Conservation (phyloP, 2,329 filamentous ascomycete genomes). For the Beauveria scarabaeidicola region DNA sequence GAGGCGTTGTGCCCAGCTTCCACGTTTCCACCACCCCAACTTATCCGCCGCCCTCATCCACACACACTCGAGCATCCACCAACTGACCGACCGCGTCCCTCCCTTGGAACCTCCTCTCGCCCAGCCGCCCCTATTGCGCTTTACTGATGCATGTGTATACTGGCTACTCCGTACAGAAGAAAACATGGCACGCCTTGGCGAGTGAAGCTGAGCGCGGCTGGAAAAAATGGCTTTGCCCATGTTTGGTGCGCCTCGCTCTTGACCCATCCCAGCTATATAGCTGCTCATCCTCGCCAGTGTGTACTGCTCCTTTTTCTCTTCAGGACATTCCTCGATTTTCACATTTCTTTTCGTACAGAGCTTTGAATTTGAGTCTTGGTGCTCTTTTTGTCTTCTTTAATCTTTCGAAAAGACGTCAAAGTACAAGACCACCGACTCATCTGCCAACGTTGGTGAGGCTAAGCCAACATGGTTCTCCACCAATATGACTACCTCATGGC, state of each 20-base stretch:
- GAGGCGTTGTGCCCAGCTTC: neutral
- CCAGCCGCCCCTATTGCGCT: neutral
- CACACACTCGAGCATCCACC: neutral
- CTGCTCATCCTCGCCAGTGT: neutral
- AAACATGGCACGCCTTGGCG: neutral
- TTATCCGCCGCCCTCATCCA: neutral
- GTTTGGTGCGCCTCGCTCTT: neutral
- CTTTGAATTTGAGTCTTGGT: neutral
- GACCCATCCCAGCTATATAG: constrained; percentile 6
- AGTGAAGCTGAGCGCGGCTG: neutral
- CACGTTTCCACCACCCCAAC: constrained; percentile 4
- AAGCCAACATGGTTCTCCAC: constrained; percentile 24
- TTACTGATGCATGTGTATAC: neutral
- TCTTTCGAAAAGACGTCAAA: neutral
- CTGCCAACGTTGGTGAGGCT: neutral
- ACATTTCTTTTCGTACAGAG: neutral
- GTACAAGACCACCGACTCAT: neutral
- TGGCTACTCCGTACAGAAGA: neutral
- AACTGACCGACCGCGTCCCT: neutral
- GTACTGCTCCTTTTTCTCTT: neutral
- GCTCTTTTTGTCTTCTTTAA: neutral
- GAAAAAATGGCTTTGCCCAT: neutral
- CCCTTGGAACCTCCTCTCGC: neutral
- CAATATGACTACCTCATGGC: constrained; percentile 57
- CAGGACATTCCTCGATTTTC: neutral